These are phyloP conservation scores for Penicillium cataractarum DNA, from an alignment of 495 filamentous ascomycete species.

Conservation along the genomic window DNA sequence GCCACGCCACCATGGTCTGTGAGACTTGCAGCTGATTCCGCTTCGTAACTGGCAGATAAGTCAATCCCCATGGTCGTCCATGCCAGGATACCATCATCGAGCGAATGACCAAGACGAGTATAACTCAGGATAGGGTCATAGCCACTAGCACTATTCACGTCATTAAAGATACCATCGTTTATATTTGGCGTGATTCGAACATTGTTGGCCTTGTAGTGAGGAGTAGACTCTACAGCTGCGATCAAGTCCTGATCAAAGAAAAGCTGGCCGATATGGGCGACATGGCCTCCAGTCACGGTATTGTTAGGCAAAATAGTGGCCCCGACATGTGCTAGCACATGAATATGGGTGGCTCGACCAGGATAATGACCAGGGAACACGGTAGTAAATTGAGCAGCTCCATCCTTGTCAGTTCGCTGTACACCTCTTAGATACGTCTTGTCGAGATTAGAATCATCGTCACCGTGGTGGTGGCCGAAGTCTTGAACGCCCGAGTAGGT, in stretches of 20 bases:
- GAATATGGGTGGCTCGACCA: slow-evolving; percentile 52
- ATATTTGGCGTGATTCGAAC: slow-evolving; percentile 49
- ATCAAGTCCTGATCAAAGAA: slow-evolving; percentile 60
- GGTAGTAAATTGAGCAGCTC: slow-evolving; percentile 51
- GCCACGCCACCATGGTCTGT: background rate
- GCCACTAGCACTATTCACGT: slow-evolving; percentile 29
- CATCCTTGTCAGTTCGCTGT: slow-evolving; percentile 50
- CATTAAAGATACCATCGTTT: slow-evolving; percentile 51
- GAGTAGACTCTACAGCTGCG: slow-evolving; percentile 45
- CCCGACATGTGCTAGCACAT: slow-evolving; percentile 51
- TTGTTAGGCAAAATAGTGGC: slow-evolving; percentile 48
- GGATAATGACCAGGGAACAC: slow-evolving; percentile 58
- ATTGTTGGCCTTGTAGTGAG: slow-evolving; percentile 60
- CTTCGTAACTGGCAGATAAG: background rate
- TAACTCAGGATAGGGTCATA: background rate
- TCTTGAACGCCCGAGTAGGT: slow-evolving; percentile 45
- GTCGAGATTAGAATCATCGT: slow-evolving; percentile 45
- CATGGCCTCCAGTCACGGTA: slow-evolving; percentile 51
- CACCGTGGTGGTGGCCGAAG: slow-evolving; percentile 26
- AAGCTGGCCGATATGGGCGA: slow-evolving; percentile 62
- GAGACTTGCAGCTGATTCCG: background rate
- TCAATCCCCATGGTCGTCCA: background rate
- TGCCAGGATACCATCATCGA: background rate
- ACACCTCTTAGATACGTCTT: slow-evolving; percentile 55
- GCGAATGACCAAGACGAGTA: background rate